Evolutionary conservation across 1,284 basidiomycete species (phyloP).

Genomic region (Flammula alnicola): DNA sequence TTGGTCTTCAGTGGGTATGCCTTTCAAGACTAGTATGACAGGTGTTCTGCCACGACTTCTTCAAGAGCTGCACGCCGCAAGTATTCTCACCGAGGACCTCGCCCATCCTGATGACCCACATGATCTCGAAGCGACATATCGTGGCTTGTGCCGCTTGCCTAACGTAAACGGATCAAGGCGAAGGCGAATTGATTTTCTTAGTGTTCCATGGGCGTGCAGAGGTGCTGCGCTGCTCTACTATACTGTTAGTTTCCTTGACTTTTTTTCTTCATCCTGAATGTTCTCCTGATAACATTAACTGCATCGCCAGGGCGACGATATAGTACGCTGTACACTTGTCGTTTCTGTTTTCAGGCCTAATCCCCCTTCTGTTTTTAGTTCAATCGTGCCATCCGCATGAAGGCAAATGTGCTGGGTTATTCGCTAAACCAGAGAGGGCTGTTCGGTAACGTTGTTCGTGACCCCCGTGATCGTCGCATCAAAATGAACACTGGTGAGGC

Average conservation of each 20-base stretch:
- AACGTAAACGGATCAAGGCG: slow-evolving; percentile 44
- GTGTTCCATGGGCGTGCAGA: slow-evolving; percentile 75
- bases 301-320: slow-evolving; percentile 70
- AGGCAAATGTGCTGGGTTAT: slow-evolving; percentile 82
- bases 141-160: slow-evolving; percentile 72
- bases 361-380: slow-evolving; percentile 55
- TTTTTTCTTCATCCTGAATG: background rate
- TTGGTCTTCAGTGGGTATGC: slow-evolving; percentile 4
- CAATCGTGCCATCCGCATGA: slow-evolving; percentile 85
- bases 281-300: background rate
- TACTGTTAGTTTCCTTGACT: slow-evolving; percentile 55
- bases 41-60: slow-evolving; percentile 66
- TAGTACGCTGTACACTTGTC: slow-evolving; percentile 54
- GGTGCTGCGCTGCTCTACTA: slow-evolving; percentile 91
- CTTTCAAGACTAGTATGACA: slow-evolving; percentile 28
- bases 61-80: slow-evolving; percentile 53
- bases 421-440: slow-evolving; percentile 87
- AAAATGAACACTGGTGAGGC: slow-evolving; percentile 70
- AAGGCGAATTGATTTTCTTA: slow-evolving; percentile 84
- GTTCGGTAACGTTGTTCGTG: slow-evolving; percentile 73
- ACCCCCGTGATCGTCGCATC: slow-evolving; percentile 59
- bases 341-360: background rate
- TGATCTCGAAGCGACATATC: slow-evolving; percentile 77
- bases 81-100: slow-evolving; percentile 81
- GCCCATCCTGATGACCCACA: slow-evolving; percentile 66